Percentiles rank a stretch among this genome's conserved stretches.
Conservation (phyloP, 495 filamentous ascomycete genomes). For the Pseudomonodictys pantanalensis region DNA sequence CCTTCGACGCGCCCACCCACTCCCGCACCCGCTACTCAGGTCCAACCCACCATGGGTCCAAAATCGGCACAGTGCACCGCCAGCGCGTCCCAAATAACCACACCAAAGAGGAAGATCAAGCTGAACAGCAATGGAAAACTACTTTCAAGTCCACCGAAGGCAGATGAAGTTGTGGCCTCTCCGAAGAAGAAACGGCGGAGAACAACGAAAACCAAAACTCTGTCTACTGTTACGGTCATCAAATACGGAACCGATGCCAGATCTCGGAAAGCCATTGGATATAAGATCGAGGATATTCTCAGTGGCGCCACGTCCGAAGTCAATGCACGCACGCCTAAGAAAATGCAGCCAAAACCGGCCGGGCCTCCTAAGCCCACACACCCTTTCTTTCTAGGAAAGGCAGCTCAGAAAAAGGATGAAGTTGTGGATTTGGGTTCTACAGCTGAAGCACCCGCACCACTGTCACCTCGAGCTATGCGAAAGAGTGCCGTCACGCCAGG, state of each 20-base stretch:
- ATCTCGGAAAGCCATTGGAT: slow-evolving; percentile 39
- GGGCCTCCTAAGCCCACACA: slow-evolving; percentile 63
- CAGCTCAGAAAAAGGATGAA: slow-evolving; percentile 13
- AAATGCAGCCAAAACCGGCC: slow-evolving; percentile 28
- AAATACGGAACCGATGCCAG: slow-evolving; percentile 44
- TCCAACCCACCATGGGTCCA: not conserved
- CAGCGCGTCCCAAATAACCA: slow-evolving; percentile 2
- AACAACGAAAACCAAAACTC: slow-evolving; percentile 28
- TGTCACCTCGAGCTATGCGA: slow-evolving; percentile 22
- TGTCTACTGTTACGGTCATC: slow-evolving; percentile 37
- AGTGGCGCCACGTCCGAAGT: slow-evolving; percentile 12
- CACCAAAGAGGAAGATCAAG: slow-evolving; percentile 46
- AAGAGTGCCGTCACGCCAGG: slow-evolving; percentile 41
- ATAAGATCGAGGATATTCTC: slow-evolving; percentile 54
- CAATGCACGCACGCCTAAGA: slow-evolving; percentile 3
- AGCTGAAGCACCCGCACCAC: slow-evolving; percentile 18
- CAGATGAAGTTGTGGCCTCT: slow-evolving; percentile 20
- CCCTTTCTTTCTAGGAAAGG: slow-evolving; percentile 70
- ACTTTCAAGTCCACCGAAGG: slow-evolving; percentile 45
- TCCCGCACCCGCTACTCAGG: not conserved
- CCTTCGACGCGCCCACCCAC: not conserved
- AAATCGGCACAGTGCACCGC: not conserved
- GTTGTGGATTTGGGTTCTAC: slow-evolving; percentile 4
- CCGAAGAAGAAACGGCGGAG: slow-evolving; percentile 33
- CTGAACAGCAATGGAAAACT: slow-evolving; percentile 58